These are phyloP conservation scores for Yamadazyma conglobata DNA, from an alignment of 1,139 yeast genomes.

Conservation along the genomic window DNA sequence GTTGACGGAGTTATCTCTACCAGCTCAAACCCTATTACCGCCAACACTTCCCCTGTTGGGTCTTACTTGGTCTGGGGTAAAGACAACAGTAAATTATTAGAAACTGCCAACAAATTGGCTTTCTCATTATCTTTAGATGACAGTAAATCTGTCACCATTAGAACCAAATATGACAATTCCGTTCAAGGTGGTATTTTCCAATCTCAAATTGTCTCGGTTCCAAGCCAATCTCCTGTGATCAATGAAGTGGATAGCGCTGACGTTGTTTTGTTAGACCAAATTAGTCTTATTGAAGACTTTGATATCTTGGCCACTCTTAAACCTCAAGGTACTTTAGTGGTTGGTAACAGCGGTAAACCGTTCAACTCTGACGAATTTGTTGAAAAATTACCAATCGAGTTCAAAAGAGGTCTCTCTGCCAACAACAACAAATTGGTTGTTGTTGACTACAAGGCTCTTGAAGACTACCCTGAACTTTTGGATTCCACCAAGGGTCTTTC, in stretches of 20 bases:
- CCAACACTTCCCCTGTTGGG: slow-evolving; percentile 45
- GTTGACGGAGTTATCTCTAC: slow-evolving; percentile 6
- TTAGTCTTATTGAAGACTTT: slow-evolving; percentile 48
- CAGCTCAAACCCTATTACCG: slow-evolving; percentile 24
- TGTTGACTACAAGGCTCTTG: slow-evolving; percentile 60
- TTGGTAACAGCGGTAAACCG: slow-evolving; percentile 24
- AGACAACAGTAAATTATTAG: slow-evolving; percentile 55
- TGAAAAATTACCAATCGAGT: slow-evolving; percentile 47
- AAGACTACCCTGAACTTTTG: slow-evolving; percentile 39
- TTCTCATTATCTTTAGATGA: slow-evolving; percentile 70
- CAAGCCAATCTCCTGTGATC: slow-evolving; percentile 22
- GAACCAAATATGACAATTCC: slow-evolving; percentile 69
- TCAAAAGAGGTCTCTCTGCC: slow-evolving; percentile 53
- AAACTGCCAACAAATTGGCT: slow-evolving; percentile 64
- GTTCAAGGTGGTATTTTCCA: slow-evolving; percentile 75
- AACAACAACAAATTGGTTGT: slow-evolving; percentile 52
- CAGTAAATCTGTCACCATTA: slow-evolving; percentile 48
- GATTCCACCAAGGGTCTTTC: slow-evolving; percentile 78
- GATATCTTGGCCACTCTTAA: slow-evolving; percentile 62
- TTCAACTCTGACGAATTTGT: slow-evolving; percentile 43
- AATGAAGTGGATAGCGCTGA: slow-evolving; percentile 56
- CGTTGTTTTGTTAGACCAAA: slow-evolving; percentile 61
- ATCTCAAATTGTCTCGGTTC: slow-evolving; percentile 58
- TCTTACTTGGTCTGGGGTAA: slow-evolving; percentile 65
- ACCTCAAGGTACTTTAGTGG: slow-evolving; percentile 51